Evolutionary conservation across 2,329 filamentous ascomycete genomes (phyloP), one percentile per base, ranked within the genome.

Genomic region (Verticillium klebahnii): DNA sequence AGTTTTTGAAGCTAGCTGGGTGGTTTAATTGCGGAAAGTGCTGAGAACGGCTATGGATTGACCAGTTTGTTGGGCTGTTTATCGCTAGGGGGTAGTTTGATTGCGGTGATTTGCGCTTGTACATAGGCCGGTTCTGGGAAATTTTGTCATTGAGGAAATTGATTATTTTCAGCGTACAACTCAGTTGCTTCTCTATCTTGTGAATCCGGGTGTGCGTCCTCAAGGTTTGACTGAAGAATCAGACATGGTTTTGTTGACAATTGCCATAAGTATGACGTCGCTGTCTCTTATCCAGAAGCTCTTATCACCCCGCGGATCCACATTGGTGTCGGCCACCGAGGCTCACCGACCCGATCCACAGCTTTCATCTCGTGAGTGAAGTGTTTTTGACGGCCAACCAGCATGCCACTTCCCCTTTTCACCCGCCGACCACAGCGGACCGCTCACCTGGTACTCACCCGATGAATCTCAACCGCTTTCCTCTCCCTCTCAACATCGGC

Each of bases 401-500:
- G 7, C 9, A 50, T 23, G n/a, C 9, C 37, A 17, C 37, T 15
- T 40, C 19, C 40, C 7, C n/a, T 11, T 14, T 9, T 23, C 40
- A 25, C 19, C 7, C n/a, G 19, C n/a, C 19, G 12, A n/a, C 19
- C 40, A n/a, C 9, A 12, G n/a, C 19, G n/a, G 19, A 50, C n/a
- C 9, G 8, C 12, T 14, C n/a, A 50, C n/a, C n/a, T n/a, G 40
- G 40, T 23, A 19, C n/a, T n/a, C 40, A 50, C 17, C 59, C 61
- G 60, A 56, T 59, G 58, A 36, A 50, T 7, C 64, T 58, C 29
- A 63, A 57, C 37, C 72, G 72, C 3, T 92, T 93, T 68, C 88
- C 89, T 1, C 79, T 86, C n/a, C 79, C 86, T 1, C 71, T 94
- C 15, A 82, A 82, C 57, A 78, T 96, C 59, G 93, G 93, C 62